These are phyloP conservation scores for Trifolium fragiferum DNA, from an alignment of 306 rosid genomes.

Conservation along the genomic window DNA sequence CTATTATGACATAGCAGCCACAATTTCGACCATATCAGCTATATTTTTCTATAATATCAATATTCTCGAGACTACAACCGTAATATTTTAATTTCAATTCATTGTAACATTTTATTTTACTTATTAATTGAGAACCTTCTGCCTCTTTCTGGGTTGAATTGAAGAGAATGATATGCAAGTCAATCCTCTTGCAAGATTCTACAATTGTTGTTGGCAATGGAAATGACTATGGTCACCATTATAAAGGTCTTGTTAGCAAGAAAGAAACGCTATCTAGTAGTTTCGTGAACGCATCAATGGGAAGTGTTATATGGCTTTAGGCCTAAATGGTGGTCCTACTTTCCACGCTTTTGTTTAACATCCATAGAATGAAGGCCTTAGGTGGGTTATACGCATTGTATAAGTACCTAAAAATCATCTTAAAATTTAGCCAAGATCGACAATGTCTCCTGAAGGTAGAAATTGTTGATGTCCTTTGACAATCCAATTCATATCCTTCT, in stretches of 20 bases:
- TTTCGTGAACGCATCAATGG: not conserved
- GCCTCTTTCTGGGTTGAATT: not conserved
- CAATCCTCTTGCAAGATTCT: constrained; percentile 12
- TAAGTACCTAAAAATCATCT: too few relatives aligned
- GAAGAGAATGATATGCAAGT: constrained; percentile 18
- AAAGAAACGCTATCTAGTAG: not conserved
- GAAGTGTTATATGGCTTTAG: constrained; percentile 4
- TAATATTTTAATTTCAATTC: not conserved
- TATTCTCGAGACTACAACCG: not conserved
- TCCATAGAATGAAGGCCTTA: too few relatives aligned
- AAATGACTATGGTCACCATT: constrained; percentile 28
- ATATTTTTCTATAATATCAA: not conserved
- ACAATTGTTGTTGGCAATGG: not conserved
- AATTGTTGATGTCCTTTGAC: too few relatives aligned
- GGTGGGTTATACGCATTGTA: too few relatives aligned
- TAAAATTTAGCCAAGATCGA: too few relatives aligned
- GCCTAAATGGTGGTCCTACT: constrained; percentile 27
- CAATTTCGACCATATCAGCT: not conserved
- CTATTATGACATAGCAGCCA: not conserved
- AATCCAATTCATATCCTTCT: too few relatives aligned
- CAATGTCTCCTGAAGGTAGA: too few relatives aligned
- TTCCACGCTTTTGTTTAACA: constrained; percentile 1
- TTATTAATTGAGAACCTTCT: not conserved
- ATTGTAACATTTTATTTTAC: not conserved
- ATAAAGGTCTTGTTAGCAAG: not conserved